Base-by-base conservation (phyloP, 2,329 filamentous ascomycete genomes). In the Ilyonectria sp. region DNA sequence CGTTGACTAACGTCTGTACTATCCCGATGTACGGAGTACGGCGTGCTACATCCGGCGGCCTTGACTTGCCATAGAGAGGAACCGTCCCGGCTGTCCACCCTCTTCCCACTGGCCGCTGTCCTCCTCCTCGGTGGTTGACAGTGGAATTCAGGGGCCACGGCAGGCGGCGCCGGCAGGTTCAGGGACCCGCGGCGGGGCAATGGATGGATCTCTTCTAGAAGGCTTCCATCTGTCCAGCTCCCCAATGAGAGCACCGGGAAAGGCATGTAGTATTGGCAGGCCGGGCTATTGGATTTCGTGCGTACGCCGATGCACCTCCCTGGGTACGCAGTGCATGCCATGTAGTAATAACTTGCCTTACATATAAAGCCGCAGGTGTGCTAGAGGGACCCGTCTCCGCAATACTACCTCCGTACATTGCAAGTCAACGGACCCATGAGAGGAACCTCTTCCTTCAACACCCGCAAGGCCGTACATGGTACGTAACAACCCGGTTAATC, bases 141-240 rank as follows among this genome's bases (percentile, higher is more conserved):
- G 10, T 19, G n/a, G 5, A 43, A 43, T 37, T 56, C 17, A 15
- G 33, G 33, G 37, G 53, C 31, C 53, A 43, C 53, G 19, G 53
- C 37, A 29, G 53, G 19, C 35, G 35, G 33, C 3, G 17, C 10
- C 7, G 6, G 31, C n/a, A 33, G 55, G 47, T 35, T 46, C 71
- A 69, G 65, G 68, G 65, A 72, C 70, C 61, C 71, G 69, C 69
- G 70, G 72, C 72, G 71, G 72, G 72, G 71, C 58, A 26, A 26
- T 26, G 26, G 26, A 26, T 26, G 26, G 26, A 11, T 63, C 63
- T 69, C 59, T 75, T 75, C 73, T 75, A 75, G 73, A 75, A 75
- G 29, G 54, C 44, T 75, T 75, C 73, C 65, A 75, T 73, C 60
- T 57, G 60, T 46, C 50, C 53, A 61, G 44, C 63, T 61, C 66